Evolutionary conservation across 2,329 filamentous ascomycete species (phyloP).

Genomic region (Madurella mycetomatis): DNA sequence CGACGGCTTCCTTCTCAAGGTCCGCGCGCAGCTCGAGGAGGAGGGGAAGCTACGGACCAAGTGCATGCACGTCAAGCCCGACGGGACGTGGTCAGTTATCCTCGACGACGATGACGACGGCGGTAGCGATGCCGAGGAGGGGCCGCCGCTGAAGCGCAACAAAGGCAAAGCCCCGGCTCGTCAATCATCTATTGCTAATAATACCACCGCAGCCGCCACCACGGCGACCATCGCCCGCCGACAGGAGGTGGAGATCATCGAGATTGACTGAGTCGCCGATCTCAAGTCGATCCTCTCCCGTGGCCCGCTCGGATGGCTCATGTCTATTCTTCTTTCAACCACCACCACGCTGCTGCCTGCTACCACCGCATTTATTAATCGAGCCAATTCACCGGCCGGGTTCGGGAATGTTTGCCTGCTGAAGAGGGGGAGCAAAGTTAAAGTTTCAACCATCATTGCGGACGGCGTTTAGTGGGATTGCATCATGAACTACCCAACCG

Average conservation of each 20-base stretch:
- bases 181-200: not conserved
- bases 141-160: not conserved
- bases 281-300: no score
- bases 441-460: no score
- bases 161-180: not conserved
- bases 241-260: slow-evolving; percentile 17
- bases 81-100: slow-evolving; percentile 60
- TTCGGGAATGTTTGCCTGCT: no score
- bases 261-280: slow-evolving; percentile 10
- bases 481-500: no score
- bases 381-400: no score
- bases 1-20: slow-evolving; percentile 67
- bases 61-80: slow-evolving; percentile 57
- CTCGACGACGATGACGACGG: slow-evolving; percentile 31
- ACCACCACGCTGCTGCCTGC: no score
- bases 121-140: slow-evolving; percentile 30
- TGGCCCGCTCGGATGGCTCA: no score
- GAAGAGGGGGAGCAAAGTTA: no score
- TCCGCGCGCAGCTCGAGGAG: slow-evolving; percentile 52
- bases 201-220: not conserved
- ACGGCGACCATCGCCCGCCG: not conserved
- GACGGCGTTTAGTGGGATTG: no score
- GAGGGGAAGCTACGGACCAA: slow-evolving; percentile 47
- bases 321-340: no score
- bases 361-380: no score